Evolutionary conservation across 2,329 filamentous ascomycete genomes (phyloP), one percentile per base, ranked within the genome.

Genomic region (Monosporascus sp.): DNA sequence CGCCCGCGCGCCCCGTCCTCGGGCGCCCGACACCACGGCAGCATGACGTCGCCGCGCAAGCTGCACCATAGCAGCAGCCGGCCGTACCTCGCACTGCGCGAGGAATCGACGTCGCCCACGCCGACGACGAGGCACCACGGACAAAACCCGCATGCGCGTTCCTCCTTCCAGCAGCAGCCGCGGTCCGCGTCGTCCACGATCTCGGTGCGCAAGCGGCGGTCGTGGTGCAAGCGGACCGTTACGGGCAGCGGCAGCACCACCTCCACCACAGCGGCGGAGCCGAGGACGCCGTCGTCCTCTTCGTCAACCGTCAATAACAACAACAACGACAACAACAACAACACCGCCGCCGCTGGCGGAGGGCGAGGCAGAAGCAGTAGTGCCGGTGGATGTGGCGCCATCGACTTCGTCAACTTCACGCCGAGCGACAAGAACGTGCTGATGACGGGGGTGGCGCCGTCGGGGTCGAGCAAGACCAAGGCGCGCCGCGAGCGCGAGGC

Each of bases 391-490:
- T 59, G 60, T 3, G 64, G 66, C 3, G 64, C 64, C 3, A 74
- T 81, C 8, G 80, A 82, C 11, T 97, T 97, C 66, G 89, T 96
- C 58, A 97, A 97, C 70, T 96, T 89, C 72, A 97, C 92, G 1
- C 86, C 91, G 1, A 77, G 80, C 49, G 92, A 99, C 69, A 86
- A 85, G 63, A 76, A 80, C 16, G 83, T 88, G 66, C 86, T 99
- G 44, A 82, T 99, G 70, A 90, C 84, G 7, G 93, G 92, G 5
- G 94, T 99, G 14, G 94, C 94, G 46, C 93, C 93, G 1, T 92
- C 87, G 59, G 94, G 94, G 9, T 91, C 86, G 61, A 89, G 84
- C 60, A 97, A 97, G 80, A 97, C 94, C 8, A 97, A 97, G 69
- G 91, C 91, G n/a, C 76, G 91, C 52, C 77, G 94, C 49, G 93